phyloP scores from a whole-genome alignment of 208 protist species.

The Leishmania mexicana region DNA sequence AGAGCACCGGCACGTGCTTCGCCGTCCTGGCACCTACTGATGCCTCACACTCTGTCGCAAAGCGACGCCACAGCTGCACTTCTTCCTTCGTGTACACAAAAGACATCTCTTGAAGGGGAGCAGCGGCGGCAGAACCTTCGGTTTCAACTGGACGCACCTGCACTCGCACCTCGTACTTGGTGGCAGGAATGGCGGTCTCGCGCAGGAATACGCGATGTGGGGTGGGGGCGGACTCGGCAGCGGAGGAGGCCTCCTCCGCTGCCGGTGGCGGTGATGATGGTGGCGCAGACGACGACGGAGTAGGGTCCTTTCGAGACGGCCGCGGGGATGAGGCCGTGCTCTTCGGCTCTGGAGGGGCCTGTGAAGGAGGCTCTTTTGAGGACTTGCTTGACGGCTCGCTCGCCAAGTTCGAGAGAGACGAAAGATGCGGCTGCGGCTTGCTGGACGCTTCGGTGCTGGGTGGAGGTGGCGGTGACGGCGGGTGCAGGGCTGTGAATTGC shows the following conservation, averaged over 20 bases:
- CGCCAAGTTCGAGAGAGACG: conserved; percentile 2
- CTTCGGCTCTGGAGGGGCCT: not conserved
- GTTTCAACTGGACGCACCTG: not conserved
- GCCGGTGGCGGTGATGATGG: not conserved
- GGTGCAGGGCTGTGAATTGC: not conserved
- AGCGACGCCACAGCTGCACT: conserved; percentile 28
- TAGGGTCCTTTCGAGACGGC: not conserved
- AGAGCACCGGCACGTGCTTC: conserved; percentile 27
- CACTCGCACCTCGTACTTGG: conserved; percentile 19
- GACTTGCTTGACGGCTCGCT: not conserved
- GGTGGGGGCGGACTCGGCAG: not conserved
- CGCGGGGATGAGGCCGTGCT: not conserved
- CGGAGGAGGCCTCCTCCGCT: not conserved
- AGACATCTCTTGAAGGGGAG: conserved; percentile 1
- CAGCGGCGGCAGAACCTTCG: not conserved
- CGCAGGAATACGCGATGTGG: conserved; percentile 13
- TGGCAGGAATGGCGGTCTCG: not conserved
- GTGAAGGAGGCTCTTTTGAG: not conserved
- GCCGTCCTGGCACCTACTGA: not conserved
- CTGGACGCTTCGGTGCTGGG: not conserved
- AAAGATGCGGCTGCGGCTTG: not conserved
- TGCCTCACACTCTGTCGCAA: conserved; percentile 22
- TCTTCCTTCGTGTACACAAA: conserved; percentile 46
- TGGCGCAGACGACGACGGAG: not conserved
- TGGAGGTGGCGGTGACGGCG: not conserved